phyloP scores from a whole-genome alignment of 1,139 yeast genomes.

The Kodamaea sp. region DNA sequence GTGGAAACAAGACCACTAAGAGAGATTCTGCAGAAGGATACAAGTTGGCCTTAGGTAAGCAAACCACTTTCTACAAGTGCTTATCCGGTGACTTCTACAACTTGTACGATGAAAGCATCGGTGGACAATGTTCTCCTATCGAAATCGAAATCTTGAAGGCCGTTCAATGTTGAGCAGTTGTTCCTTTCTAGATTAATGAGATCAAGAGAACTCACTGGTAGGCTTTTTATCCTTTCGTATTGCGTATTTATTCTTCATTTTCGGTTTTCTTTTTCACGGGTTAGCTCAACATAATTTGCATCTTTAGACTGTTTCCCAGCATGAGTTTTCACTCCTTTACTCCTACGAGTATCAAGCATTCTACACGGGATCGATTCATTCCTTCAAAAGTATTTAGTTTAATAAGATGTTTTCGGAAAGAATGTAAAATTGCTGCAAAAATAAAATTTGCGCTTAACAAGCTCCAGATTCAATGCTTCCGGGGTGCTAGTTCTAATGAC shows the following conservation, averaged over 20 bases:
- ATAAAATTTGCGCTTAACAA: too few species aligned
- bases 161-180: constrained; percentile 27
- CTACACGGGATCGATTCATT: background rate
- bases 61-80: constrained; percentile 43
- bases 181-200: too few species aligned
- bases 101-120: constrained; percentile 43
- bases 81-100: constrained; percentile 46
- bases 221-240: too few species aligned
- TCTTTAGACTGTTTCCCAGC: background rate
- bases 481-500: too few species aligned
- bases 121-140: constrained; percentile 39
- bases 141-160: constrained; percentile 39
- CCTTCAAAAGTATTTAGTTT: background rate
- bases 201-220: too few species aligned
- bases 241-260: too few species aligned
- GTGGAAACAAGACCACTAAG: constrained; percentile 16
- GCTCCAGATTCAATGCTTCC: too few species aligned
- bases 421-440: too few species aligned
- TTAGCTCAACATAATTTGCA: background rate
- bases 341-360: background rate
- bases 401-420: background rate
- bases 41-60: constrained; percentile 40
- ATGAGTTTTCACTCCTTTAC: background rate
- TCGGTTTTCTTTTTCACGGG: too few species aligned
- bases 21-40: constrained; percentile 22